These are phyloP conservation scores for Myriosclerotinia scirpicola DNA, from an alignment of 2,329 filamentous ascomycete genomes.

Conservation along the genomic window DNA sequence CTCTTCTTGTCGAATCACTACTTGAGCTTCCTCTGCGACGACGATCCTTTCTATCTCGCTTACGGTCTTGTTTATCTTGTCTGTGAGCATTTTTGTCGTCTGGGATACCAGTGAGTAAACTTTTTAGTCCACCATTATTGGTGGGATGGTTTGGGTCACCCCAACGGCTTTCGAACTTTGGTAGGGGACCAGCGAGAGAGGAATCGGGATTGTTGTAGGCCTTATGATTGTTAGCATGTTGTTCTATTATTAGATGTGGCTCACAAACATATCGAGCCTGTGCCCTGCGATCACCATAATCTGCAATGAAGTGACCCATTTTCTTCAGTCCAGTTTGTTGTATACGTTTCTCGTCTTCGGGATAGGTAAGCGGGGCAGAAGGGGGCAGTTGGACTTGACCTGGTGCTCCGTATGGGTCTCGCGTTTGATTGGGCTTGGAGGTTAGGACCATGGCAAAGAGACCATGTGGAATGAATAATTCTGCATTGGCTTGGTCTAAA, in stretches of 20 bases:
- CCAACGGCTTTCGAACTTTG: slow-evolving; percentile 14
- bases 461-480: slow-evolving; percentile 55
- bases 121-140: slow-evolving; percentile 13
- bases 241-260: rapidly evolving
- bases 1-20: neutral
- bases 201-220: neutral
- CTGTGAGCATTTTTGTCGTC: neutral
- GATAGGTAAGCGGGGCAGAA: slow-evolving; percentile 1
- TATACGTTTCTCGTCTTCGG: neutral
- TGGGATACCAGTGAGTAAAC: slow-evolving; percentile 12
- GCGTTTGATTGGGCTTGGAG: slow-evolving; percentile 45
- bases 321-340: slow-evolving; percentile 37
- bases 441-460: slow-evolving; percentile 55
- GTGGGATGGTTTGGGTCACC: slow-evolving; percentile 13
- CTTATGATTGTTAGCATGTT: neutral
- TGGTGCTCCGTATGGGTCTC: neutral
- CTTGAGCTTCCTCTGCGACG: slow-evolving; percentile 14
- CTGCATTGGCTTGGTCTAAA: slow-evolving; percentile 53
- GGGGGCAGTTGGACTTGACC: slow-evolving; percentile 14
- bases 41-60: neutral
- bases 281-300: slow-evolving; percentile 26
- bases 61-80: neutral
- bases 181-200: neutral
- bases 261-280: slow-evolving; percentile 25
- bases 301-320: slow-evolving; percentile 41